phyloP scores from a whole-genome alignment of 2,329 filamentous ascomycete species.

The Metarhizium brunneum region DNA sequence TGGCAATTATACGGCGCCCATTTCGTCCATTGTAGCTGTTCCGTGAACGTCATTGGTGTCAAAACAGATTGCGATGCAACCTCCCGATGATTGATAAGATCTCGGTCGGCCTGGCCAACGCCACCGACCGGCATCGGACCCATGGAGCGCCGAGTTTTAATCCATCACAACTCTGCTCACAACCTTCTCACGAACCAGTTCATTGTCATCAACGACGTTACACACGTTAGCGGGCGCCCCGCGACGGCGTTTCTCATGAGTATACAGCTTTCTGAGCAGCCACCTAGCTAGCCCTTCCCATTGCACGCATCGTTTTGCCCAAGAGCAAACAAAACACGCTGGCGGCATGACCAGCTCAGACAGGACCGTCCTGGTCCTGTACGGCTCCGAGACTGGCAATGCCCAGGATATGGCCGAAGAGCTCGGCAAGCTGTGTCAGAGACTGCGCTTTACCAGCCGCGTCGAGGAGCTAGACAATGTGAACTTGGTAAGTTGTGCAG shows the following conservation, averaged over 20 bases:
- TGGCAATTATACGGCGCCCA: no score
- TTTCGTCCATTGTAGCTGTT: no score
- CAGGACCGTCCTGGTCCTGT: slow-evolving; percentile 60
- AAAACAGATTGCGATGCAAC: background rate
- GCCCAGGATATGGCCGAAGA: slow-evolving; percentile 86
- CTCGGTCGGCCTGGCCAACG: background rate
- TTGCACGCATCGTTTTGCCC: background rate
- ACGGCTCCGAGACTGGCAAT: slow-evolving; percentile 93
- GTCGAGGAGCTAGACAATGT: slow-evolving; percentile 71
- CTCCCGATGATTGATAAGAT: slow-evolving; percentile 6
- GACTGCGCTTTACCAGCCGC: slow-evolving; percentile 67
- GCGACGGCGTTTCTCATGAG: background rate
- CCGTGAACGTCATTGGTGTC: background rate
- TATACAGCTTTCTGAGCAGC: background rate
- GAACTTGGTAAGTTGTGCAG: slow-evolving; percentile 52
- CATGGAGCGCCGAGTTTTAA: background rate
- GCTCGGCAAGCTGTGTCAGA: slow-evolving; percentile 62
- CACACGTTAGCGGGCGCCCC: background rate
- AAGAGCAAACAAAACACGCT: background rate
- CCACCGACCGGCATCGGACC: slow-evolving; percentile 8
- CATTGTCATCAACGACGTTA: background rate
- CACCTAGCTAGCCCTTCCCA: background rate
- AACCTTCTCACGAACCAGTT: background rate
- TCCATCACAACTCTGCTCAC: background rate
- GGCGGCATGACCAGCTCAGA: slow-evolving; percentile 16